Base-by-base conservation (phyloP, 192 early-diverging fungal genomes). In the Chytriomyces hyalinus region DNA sequence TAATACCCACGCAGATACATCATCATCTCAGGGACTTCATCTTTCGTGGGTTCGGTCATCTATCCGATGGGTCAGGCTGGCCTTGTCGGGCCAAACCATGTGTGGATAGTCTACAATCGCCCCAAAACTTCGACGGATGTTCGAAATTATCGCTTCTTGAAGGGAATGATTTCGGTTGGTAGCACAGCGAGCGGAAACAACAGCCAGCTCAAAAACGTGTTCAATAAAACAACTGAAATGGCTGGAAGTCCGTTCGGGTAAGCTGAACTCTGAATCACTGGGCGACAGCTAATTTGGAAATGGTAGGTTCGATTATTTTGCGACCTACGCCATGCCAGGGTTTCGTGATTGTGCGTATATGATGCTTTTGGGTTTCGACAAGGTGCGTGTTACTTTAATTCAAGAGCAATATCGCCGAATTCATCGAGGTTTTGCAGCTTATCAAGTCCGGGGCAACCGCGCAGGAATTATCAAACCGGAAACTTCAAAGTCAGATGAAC, bases 281-380 rank as follows among this genome's bases (percentile, higher is more conserved):
- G 13, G 1, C 47, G 3, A 46, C 36, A 6, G 10, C 65, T 15
- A 15, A 67, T 36, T 36, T 36, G 36, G 1, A 36, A 3, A 3
- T 36, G 36, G 4, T 36, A 36, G 36, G 36, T 3, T 3, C 4
- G 36, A 36, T 36, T 36, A 36, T 36, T 36, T 36, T 36, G 36
- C 3, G 36, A 36, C 36, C 36, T 36, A 36, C 4, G 36, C 36
- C 36, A 36, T 36, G 36, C 36, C 36, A 4, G 36, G 36, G 4
- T 36, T 36, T 26, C 50, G 10, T 57, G 69, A 70, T 53, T 20
- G 49, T 53, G 50, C 22, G 4, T 57, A 57, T 20, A 70, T 70
- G 47, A 49, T 70, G 49, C 69, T 70, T 3, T 15, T 70, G 11
- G 69, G 69, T 3, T 70, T 70, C 43, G 69, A 70, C 50, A 70